A percentile compares a stretch with the other conserved stretches of the same genome.
Conservation (phyloP, 768 basidiomycete genomes). For the Russula compacta region DNA sequence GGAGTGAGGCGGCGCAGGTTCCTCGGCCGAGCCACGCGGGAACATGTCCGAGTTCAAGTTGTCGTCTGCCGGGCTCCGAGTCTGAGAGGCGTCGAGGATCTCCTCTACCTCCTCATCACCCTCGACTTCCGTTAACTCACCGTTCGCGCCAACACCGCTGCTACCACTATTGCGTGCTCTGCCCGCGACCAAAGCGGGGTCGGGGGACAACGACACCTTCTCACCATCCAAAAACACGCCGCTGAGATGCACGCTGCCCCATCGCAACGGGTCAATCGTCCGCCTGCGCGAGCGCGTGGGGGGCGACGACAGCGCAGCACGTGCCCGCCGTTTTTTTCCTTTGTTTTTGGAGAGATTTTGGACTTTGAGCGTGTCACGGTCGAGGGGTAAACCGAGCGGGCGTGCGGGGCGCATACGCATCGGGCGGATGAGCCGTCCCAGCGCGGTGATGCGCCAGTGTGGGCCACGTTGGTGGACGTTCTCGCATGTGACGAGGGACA, state of each 20-base stretch:
- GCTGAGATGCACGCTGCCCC: constrained; percentile 60
- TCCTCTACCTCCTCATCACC: constrained; percentile 9
- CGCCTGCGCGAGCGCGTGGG: constrained; percentile 49
- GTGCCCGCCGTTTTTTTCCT: constrained; percentile 23
- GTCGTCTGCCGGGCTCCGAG: constrained; percentile 8
- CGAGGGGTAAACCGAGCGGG: constrained; percentile 34
- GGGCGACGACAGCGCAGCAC: constrained; percentile 33
- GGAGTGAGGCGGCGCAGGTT: not conserved
- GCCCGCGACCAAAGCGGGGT: constrained; percentile 10
- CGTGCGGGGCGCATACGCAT: constrained; percentile 61
- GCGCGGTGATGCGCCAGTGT: constrained; percentile 64
- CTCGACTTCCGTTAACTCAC: constrained; percentile 1
- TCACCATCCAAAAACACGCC: constrained; percentile 49
- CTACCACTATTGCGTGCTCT: no score
- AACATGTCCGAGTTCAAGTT: not conserved
- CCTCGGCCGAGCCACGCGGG: not conserved
- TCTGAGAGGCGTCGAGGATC: constrained; percentile 20
- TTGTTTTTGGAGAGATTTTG: constrained; percentile 12
- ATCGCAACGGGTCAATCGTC: constrained; percentile 66
- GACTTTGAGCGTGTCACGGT: constrained; percentile 12
- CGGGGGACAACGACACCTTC: not conserved
- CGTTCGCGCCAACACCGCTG: not conserved
- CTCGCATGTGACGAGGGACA: constrained; percentile 53
- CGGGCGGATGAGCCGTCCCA: constrained; percentile 56
- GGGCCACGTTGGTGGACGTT: constrained; percentile 37